Percentiles rank a stretch among this genome's conserved stretches.
Evolutionary conservation across 2,329 filamentous ascomycete species (phyloP).

Genomic region (Mariannaea sp.): DNA sequence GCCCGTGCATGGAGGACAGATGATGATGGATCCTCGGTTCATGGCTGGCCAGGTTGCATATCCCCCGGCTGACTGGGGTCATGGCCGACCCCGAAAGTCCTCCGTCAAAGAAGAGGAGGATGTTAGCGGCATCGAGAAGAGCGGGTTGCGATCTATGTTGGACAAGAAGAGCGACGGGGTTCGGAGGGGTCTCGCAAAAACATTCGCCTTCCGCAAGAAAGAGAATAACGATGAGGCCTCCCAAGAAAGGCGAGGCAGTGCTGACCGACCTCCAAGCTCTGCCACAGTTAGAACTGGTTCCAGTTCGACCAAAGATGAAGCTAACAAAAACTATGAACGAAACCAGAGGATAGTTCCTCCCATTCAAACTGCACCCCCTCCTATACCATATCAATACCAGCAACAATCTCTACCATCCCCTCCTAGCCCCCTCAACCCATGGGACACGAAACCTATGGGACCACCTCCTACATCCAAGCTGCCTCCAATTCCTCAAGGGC

Average conservation of each 20-base stretch:
- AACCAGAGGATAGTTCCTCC: conserved; percentile 11
- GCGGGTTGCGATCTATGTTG: conserved; percentile 55
- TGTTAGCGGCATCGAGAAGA: conserved; percentile 58
- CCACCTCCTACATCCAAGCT: conserved; percentile 52
- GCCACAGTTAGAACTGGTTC: conserved; percentile 30
- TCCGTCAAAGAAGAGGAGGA: conserved; percentile 55
- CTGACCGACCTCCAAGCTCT: conserved; percentile 27
- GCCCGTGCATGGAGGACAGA: conserved; percentile 10
- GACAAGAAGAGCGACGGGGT: conserved; percentile 63
- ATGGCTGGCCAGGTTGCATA: conserved; percentile 37
- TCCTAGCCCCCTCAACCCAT: conserved; percentile 26
- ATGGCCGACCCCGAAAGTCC: conserved; percentile 49
- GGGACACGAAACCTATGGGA: conserved; percentile 27
- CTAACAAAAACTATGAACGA: conserved; percentile 21
- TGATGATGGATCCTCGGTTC: conserved; percentile 29
- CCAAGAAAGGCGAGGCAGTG: conserved; percentile 19
- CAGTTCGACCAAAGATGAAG: conserved; percentile 16
- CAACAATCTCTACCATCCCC: conserved; percentile 27
- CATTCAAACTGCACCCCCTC: conserved; percentile 18
- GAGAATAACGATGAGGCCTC: conserved; percentile 46
- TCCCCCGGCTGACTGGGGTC: conserved; percentile 47
- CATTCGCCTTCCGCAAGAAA: conserved; percentile 56
- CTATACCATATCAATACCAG: conserved; percentile 24
- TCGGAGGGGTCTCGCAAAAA: conserved; percentile 57
- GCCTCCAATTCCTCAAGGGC: conserved; percentile 46